Percentiles rank a stretch among this genome's conserved stretches.
phyloP scores from a whole-genome alignment of 495 filamentous ascomycete genomes.

The Penicillium salamii region DNA sequence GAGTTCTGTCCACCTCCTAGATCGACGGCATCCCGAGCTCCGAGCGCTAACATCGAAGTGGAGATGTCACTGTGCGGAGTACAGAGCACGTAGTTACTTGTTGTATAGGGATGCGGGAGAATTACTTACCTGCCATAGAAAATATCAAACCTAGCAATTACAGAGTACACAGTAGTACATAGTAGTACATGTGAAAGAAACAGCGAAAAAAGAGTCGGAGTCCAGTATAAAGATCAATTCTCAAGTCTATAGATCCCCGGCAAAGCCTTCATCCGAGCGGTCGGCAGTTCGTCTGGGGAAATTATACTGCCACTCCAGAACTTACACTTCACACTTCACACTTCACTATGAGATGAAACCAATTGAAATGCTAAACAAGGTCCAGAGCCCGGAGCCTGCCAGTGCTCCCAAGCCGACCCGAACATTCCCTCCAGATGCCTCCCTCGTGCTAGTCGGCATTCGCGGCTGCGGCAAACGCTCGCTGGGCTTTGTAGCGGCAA shows the following conservation, averaged over 20 bases:
- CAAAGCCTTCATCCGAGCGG: neutral
- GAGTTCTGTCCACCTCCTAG: too few species aligned
- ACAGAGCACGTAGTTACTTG: too few species aligned
- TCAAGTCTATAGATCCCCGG: neutral
- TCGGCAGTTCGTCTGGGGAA: neutral
- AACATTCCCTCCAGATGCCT: constrained; percentile 60
- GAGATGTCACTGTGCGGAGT: too few species aligned
- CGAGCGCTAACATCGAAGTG: neutral
- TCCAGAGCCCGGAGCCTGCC: neutral
- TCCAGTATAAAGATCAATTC: too few species aligned
- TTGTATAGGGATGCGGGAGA: too few species aligned
- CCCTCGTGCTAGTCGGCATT: constrained; percentile 73
- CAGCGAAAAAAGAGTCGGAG: too few species aligned
- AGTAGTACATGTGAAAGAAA: too few species aligned
- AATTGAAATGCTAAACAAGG: neutral
- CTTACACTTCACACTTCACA: neutral
- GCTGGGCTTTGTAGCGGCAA: constrained; percentile 75
- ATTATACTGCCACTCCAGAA: neutral
- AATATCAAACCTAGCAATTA: too few species aligned
- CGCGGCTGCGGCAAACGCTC: constrained; percentile 77
- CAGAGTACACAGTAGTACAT: too few species aligned
- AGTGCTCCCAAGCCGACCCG: constrained; percentile 18
- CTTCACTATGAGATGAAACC: neutral
- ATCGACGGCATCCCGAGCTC: neutral
- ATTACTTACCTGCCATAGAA: too few species aligned